Base-by-base conservation (phyloP, 2,329 filamentous ascomycete species). In the Ascosphaera apis region DNA sequence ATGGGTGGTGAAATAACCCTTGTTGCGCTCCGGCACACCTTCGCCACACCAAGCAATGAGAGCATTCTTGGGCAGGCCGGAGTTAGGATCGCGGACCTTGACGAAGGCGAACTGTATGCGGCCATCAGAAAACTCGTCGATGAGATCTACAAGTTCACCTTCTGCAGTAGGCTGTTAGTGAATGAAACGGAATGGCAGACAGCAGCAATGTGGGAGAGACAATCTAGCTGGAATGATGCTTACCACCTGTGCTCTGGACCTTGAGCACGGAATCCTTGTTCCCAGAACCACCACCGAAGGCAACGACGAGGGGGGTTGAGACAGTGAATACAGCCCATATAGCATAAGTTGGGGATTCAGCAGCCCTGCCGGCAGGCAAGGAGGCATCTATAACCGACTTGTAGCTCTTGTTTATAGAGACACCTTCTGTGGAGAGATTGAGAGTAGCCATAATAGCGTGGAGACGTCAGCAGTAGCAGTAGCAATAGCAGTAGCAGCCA, bases 1-100 rank as follows among this genome's bases (percentile, higher is more conserved):
- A 58, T 98, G 86, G 59, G 83, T 93, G 45, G 82, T 92, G 54
- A 98, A 98, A 60, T 95, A 95, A 44, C 88, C 88, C 60, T 95
- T 98, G 41, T 86, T 95, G 48, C 86, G 69, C 60, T 98, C 88
- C n/a, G 88, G 88, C 12, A 98, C 88, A 47, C 88, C 88, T 51
- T 91, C 86, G 45, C 88, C 88, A 55, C 88, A 98, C 78, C 88
- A 98, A 45, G 79, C 84, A 52, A 98, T 82, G 45, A 98, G 67
- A 40, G 91, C 81, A 53, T 75, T 79, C 63, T 98, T 98, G 35
- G 86, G 83, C 12, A 98, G 69, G 15, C 66, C 63, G 2, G 78
- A 81, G 56, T 98, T 98, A 37, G 83, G 79, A 53, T 98, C 88
- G 55, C 84, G 92, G 61, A 98, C 76, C 60, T 91, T 93, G 48